Evolutionary conservation across 352 stramenopile genomes (phyloP).

Genomic region (Globisporangium rhizosaccharum): DNA sequence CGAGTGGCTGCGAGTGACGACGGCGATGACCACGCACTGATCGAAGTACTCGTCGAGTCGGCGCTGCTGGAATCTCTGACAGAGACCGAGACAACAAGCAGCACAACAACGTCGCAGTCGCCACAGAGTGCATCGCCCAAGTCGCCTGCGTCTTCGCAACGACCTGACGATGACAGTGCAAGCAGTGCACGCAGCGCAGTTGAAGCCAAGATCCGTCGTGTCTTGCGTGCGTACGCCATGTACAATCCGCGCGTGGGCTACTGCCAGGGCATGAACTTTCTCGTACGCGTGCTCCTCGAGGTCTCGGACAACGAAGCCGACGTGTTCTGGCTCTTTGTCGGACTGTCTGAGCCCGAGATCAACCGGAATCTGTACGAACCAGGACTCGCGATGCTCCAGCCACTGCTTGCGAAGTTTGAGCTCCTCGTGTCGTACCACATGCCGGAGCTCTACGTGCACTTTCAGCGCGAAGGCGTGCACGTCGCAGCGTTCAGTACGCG

Average conservation of each 20-base stretch:
- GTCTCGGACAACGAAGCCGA: conserved; percentile 61
- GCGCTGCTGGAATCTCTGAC: neutral
- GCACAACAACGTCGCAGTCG: neutral
- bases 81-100: neutral
- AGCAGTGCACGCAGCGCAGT: conserved; percentile 7
- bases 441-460: conserved; percentile 52
- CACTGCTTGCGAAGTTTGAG: conserved; percentile 64
- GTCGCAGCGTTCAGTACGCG: conserved; percentile 68
- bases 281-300: conserved; percentile 68
- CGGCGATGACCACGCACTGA: conserved; percentile 5
- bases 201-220: conserved; percentile 66
- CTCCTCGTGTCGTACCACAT: conserved; percentile 58
- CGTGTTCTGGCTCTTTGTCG: conserved; percentile 81
- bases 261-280: conserved; percentile 87
- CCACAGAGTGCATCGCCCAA: too few relatives aligned
- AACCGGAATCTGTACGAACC: conserved; percentile 77
- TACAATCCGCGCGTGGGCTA: conserved; percentile 82
- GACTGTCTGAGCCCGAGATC: conserved; percentile 67
- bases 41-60: conserved; percentile 7
- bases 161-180: neutral
- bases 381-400: conserved; percentile 58
- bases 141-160: too few relatives aligned
- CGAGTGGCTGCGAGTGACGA: neutral
- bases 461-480: conserved; percentile 54
- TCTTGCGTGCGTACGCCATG: conserved; percentile 74